These are phyloP conservation scores for Scedosporium boydii DNA, from an alignment of 2,329 filamentous ascomycete genomes.

Conservation along the genomic window DNA sequence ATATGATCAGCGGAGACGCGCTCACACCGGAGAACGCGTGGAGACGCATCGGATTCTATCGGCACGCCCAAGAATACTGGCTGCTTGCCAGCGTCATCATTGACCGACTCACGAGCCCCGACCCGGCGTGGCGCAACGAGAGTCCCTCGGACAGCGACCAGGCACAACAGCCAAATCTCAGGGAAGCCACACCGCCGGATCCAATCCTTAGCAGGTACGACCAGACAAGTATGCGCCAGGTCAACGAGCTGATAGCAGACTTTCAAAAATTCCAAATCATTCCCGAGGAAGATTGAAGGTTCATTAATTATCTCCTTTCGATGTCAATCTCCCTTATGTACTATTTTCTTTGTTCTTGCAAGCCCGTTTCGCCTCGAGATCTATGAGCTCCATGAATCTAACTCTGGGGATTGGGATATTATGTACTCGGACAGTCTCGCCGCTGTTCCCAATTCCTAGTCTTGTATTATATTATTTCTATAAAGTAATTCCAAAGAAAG, in stretches of 20 bases:
- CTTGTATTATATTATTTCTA: too few relatives aligned
- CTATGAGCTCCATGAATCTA: too few relatives aligned
- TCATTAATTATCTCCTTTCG: too few relatives aligned
- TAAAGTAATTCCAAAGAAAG: too few relatives aligned
- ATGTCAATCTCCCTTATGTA: too few relatives aligned
- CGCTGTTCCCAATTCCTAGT: too few relatives aligned
- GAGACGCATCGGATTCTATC: slow-evolving; percentile 23
- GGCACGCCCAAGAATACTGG: slow-evolving; percentile 24
- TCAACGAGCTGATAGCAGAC: slow-evolving; percentile 25
- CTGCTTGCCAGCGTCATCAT: slow-evolving; percentile 22
- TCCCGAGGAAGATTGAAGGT: not conserved
- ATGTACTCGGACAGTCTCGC: too few relatives aligned
- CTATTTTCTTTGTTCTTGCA: too few relatives aligned
- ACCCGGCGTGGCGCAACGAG: not conserved
- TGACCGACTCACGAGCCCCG: slow-evolving; percentile 14
- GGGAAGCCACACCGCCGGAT: slow-evolving; percentile 10
- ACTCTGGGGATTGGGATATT: too few relatives aligned
- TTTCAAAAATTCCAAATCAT: slow-evolving; percentile 22
- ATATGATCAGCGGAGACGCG: slow-evolving; percentile 9
- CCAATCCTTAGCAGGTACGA: slow-evolving; percentile 25
- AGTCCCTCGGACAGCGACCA: not conserved
- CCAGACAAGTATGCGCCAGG: slow-evolving; percentile 28
- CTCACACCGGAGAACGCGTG: slow-evolving; percentile 18
- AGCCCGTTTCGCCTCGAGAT: too few relatives aligned
- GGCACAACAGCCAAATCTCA: not conserved